phyloP scores from a whole-genome alignment of 495 filamentous ascomycete genomes.

The Clohesyomyces aquaticus region DNA sequence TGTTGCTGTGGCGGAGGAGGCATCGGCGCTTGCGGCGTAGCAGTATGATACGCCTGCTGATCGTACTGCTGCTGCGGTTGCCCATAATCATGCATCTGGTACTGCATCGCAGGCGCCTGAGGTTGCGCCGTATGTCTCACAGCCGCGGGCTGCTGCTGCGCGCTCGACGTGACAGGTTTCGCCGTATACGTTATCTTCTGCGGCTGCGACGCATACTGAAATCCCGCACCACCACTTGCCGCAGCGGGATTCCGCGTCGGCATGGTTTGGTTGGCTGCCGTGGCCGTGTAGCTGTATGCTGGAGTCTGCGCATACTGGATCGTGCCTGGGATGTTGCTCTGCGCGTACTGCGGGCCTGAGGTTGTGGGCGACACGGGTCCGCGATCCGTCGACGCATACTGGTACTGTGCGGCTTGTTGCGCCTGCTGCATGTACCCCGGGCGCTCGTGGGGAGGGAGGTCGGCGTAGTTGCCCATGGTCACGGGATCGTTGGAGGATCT shows the following conservation, averaged over 20 bases:
- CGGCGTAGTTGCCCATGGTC: slow-evolving; percentile 46
- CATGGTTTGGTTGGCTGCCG: slow-evolving; percentile 24
- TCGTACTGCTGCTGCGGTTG: slow-evolving; percentile 2
- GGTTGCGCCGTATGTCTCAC: slow-evolving; percentile 23
- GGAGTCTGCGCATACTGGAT: slow-evolving; percentile 24
- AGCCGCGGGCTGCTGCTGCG: slow-evolving; percentile 22
- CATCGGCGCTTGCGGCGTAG: slow-evolving; percentile 26
- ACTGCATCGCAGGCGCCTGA: slow-evolving; percentile 9
- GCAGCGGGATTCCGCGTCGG: slow-evolving; percentile 14
- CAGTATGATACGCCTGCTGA: slow-evolving; percentile 9
- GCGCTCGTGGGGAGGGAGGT: slow-evolving; percentile 46
- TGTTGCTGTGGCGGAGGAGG: slow-evolving; percentile 21
- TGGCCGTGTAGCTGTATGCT: slow-evolving; percentile 28
- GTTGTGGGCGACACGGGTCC: slow-evolving; percentile 13
- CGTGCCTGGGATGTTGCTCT: slow-evolving; percentile 13
- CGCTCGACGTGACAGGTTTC: slow-evolving; percentile 37
- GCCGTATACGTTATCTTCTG: slow-evolving; percentile 45
- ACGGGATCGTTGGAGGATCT: slow-evolving; percentile 32
- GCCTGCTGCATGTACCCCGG: slow-evolving; percentile 43
- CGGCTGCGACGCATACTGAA: slow-evolving; percentile 44
- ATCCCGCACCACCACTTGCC: slow-evolving; percentile 15
- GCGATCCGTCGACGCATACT: slow-evolving; percentile 18
- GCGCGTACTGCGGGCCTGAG: not conserved
- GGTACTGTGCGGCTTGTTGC: slow-evolving; percentile 30
- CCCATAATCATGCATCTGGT: not conserved